phyloP scores from a whole-genome alignment of 2,329 filamentous ascomycete genomes.

The Trichoderma sp. region DNA sequence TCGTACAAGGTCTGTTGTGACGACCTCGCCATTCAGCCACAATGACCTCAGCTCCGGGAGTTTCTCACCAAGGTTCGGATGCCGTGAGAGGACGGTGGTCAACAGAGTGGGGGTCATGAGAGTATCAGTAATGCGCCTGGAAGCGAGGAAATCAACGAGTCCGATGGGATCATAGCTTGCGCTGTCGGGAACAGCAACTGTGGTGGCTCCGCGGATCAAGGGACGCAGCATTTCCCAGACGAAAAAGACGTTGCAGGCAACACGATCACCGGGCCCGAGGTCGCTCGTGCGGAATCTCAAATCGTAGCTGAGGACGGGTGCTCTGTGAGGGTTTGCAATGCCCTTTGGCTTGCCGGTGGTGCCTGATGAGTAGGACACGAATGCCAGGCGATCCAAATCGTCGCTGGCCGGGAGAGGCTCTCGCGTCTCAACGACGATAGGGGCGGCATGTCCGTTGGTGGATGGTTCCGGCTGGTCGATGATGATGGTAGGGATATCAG shows the following conservation, averaged over 20 bases:
- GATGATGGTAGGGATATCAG: slow-evolving; percentile 64
- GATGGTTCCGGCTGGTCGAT: slow-evolving; percentile 56
- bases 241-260: slow-evolving; percentile 89
- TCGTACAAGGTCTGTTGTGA: slow-evolving; percentile 75
- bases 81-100: slow-evolving; percentile 71
- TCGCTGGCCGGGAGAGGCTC: slow-evolving; percentile 62
- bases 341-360: slow-evolving; percentile 81
- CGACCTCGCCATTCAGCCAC: slow-evolving; percentile 84
- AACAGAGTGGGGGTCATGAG: slow-evolving; percentile 83
- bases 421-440: slow-evolving; percentile 45
- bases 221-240: slow-evolving; percentile 84
- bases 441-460: slow-evolving; percentile 35
- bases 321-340: slow-evolving; percentile 77
- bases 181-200: slow-evolving; percentile 74
- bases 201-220: slow-evolving; percentile 74
- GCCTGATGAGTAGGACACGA: slow-evolving; percentile 80
- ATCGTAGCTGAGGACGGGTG: slow-evolving; percentile 74
- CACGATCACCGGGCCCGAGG: slow-evolving; percentile 70
- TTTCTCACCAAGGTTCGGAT: slow-evolving; percentile 65
- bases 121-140: slow-evolving; percentile 73
- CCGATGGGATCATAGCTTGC: slow-evolving; percentile 76
- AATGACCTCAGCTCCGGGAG: slow-evolving; percentile 70
- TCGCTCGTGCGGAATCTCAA: slow-evolving; percentile 72
- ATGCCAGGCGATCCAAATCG: slow-evolving; percentile 74
- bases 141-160: slow-evolving; percentile 70